phyloP scores from a whole-genome alignment of 2,329 filamentous ascomycete species.

The Botrytis medusae region DNA sequence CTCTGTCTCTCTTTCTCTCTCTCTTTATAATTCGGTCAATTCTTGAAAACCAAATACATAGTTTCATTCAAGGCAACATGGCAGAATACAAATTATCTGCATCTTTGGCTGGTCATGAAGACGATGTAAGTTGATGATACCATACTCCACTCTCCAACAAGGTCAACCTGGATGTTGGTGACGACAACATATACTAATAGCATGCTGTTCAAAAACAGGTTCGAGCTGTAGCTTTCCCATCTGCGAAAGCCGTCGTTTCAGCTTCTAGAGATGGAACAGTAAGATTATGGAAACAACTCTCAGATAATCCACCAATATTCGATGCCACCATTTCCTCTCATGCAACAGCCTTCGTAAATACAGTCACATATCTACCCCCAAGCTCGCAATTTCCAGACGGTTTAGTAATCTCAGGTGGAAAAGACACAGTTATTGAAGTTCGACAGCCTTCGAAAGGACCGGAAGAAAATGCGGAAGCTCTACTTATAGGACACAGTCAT shows the following conservation, averaged over 20 bases:
- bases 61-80: constrained; percentile 49
- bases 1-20: too few relatives aligned
- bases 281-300: constrained; percentile 74
- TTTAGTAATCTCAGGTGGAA: constrained; percentile 81
- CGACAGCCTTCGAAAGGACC: constrained; percentile 66
- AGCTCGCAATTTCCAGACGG: constrained; percentile 68
- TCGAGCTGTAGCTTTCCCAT: constrained; percentile 78
- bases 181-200: not conserved
- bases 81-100: constrained; percentile 91
- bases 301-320: constrained; percentile 66
- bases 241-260: constrained; percentile 70
- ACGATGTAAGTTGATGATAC: constrained; percentile 69
- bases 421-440: constrained; percentile 91
- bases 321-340: constrained; percentile 77
- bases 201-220: constrained; percentile 58
- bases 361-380: constrained; percentile 73
- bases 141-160: constrained; percentile 22
- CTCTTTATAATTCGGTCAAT: constrained; percentile 6
- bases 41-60: not conserved
- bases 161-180: not conserved
- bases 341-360: constrained; percentile 84
- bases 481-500: constrained; percentile 80
- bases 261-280: constrained; percentile 91
- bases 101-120: constrained; percentile 82
- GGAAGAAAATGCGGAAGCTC: constrained; percentile 76